Conservation (phyloP, 495 filamentous ascomycete species). For the Penicillium longicatenatum region DNA sequence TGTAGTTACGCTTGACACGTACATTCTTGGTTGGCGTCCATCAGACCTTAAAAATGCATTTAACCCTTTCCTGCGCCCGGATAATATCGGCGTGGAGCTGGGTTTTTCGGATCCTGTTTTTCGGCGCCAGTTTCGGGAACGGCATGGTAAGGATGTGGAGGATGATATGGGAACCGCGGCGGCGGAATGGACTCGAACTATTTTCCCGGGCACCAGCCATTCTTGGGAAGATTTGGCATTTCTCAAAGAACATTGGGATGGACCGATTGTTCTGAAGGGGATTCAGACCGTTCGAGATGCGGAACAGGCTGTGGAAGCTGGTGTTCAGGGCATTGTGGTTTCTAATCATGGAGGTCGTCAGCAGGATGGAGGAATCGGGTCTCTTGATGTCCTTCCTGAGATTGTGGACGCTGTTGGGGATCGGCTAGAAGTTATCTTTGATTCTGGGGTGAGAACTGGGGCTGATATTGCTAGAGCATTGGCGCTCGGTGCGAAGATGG, state of each 20-base stretch:
- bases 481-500: constrained; percentile 54
- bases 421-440: constrained; percentile 47
- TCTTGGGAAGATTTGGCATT: constrained; percentile 52
- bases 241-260: constrained; percentile 31
- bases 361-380: constrained; percentile 45
- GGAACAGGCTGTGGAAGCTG: constrained; percentile 47
- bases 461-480: constrained; percentile 53
- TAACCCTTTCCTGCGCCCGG: constrained; percentile 51
- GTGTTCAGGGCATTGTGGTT: constrained; percentile 59
- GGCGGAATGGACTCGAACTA: constrained; percentile 43
- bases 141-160: constrained; percentile 40
- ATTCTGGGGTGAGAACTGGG: constrained; percentile 51
- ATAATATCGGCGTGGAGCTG: constrained; percentile 50
- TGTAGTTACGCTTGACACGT: constrained; percentile 66
- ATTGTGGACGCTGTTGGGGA: constrained; percentile 52
- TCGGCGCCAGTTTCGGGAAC: constrained; percentile 42
- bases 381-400: constrained; percentile 45
- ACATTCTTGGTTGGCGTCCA: constrained; percentile 58
- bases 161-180: constrained; percentile 37
- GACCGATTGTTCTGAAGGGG: constrained; percentile 54
- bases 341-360: constrained; percentile 17
- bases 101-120: constrained; percentile 60
- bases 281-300: constrained; percentile 57
- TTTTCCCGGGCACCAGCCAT: constrained; percentile 49
- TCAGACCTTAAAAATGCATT: constrained; percentile 57